Evolutionary conservation across 441 rosid species (phyloP).

Genomic region (Gossypium trilobum): DNA sequence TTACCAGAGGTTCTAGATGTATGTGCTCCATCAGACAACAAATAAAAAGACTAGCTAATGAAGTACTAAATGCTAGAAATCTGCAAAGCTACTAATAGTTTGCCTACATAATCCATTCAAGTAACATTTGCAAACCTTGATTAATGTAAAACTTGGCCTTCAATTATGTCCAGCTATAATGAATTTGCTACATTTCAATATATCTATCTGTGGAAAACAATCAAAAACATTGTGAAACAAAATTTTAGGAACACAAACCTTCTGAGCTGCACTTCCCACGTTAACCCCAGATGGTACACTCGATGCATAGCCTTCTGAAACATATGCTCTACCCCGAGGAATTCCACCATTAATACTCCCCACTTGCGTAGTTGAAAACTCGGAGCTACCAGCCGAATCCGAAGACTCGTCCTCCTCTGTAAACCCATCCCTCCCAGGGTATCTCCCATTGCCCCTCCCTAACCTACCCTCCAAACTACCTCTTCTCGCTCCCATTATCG

Average conservation of each 20-base stretch:
- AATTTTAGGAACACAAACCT: slow-evolving; percentile 37
- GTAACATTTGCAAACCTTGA: neutral
- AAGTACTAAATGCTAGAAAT: neutral
- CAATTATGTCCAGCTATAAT: neutral
- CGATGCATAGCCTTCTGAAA: slow-evolving; percentile 50
- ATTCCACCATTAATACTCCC: slow-evolving; percentile 44
- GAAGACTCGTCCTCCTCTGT: slow-evolving; percentile 57
- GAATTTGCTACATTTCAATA: neutral
- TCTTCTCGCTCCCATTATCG: slow-evolving; percentile 37
- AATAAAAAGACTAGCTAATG: neutral
- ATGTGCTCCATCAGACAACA: neutral
- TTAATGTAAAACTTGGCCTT: neutral
- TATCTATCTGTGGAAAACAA: neutral
- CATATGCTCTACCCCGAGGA: slow-evolving; percentile 26
- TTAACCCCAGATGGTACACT: slow-evolving; percentile 37
- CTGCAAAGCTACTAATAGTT: neutral
- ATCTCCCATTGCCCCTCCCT: slow-evolving; percentile 29
- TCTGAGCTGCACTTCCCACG: slow-evolving; percentile 25
- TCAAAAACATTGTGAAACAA: neutral
- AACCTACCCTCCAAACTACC: slow-evolving; percentile 33
- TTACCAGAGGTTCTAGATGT: neutral
- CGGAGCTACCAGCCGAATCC: slow-evolving; percentile 80
- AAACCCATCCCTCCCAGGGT: slow-evolving; percentile 33
- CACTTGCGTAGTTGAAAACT: slow-evolving; percentile 56
- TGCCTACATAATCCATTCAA: neutral